Evolutionary conservation across 441 rosid species (phyloP), one percentile per base, ranked within the genome.

Genomic region (Bocquillonia castaneifolia): DNA sequence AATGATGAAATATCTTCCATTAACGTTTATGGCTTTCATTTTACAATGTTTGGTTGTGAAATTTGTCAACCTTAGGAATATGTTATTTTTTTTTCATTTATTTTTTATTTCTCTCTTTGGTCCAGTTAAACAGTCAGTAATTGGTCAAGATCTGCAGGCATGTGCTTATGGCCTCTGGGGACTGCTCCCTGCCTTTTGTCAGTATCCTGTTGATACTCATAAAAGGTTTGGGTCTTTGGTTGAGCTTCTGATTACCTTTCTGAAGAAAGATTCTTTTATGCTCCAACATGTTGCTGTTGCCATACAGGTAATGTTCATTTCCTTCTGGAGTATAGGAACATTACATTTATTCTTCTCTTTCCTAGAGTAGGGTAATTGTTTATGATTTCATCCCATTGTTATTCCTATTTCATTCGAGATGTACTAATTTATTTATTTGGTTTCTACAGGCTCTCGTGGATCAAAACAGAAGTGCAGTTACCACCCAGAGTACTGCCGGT

Each of bases 141-240:
- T 64, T 31, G 78, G 87, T 61, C 78, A 90, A 75, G 87, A 85
- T 75, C 84, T 94, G 76, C 81, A 78, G 80, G 81, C 88, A 72
- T 75, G 73, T 82, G 85, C 97, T 62, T 84, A 74, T 74, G 90
- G 79, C 65, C 90, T 94, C 5, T 79, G 82, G 89, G 85, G 78
- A 54, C 82, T 94, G 80, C 80, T 92, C 48, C 92, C 97, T 70
- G 87, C 94, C 71, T 92, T 92, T 69, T 92, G 96, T 79, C 82
- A 77, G 71, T 83, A 85, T 79, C 92, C 97, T 66, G 80, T 71
- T 68, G 98, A 94, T 73, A 80, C 81, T 13, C 74, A 73, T 73
- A 75, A 76, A 70, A 80, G 74, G 34, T 81, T 87, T 75, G 76
- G 77, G 72, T 70, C 87, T 58, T 77, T 94, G 82, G 85, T 89